Base-by-base conservation (phyloP, 768 basidiomycete species). In the Mycena metata region DNA sequence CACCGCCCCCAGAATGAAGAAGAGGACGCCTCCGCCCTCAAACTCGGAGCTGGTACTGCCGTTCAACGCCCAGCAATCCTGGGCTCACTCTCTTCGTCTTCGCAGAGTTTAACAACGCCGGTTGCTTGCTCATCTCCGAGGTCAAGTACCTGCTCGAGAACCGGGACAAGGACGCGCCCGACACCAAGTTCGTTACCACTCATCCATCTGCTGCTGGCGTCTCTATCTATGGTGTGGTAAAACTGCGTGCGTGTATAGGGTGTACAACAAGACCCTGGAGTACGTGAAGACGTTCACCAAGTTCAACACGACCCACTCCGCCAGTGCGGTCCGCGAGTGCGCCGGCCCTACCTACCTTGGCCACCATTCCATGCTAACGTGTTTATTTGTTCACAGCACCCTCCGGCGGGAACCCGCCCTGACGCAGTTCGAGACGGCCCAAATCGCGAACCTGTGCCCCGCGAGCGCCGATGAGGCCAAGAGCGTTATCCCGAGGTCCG, bases 211-310 rank as follows among this genome's bases (percentile, higher is more conserved):
- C 9, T 46, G 0, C 15, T 30, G 30, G n/a, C n/a, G n/a, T n/a
- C n/a, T n/a, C n/a, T 30, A 21, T 19, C 1, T n/a, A 10, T 15
- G 13, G 30, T 23, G 30, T n/a, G n/a, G n/a, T 30, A 30, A 30
- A 30, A 30, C 30, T 30, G 30, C 3, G 3, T 30, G 58, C 19
- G 3, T 30, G 58, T 17, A 30, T 72, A 96, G 95, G 33, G 95
- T 97, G 16, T 97, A 95, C 79, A 96, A 95, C 79, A 96, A 96
- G 78, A 96, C 96, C 1, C 82, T 94, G 46, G 94, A 96, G 73
- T 96, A 96, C 75, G 95, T 96, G 71, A 92, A 93, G 78, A 93
- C 91, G 11, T 96, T 97, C 76, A 88, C 94, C 15, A 94, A 96
- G 81, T 96, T 96, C 81, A 93, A 90, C 73, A 94, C 91, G 47